Base-by-base conservation (phyloP, 345 rosid species). In the Salix dunnii region DNA sequence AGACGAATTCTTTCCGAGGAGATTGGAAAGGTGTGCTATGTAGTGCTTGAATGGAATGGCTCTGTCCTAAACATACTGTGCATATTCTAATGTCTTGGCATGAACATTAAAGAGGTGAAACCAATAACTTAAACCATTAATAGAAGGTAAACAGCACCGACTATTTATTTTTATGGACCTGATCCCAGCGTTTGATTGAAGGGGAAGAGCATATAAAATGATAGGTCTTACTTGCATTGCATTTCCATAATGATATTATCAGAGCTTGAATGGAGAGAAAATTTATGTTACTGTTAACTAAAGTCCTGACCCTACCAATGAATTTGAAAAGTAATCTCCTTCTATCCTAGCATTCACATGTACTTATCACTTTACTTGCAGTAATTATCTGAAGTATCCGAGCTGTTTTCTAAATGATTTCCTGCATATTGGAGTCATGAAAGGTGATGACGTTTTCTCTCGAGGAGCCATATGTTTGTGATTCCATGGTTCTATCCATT, bases 1-100 rank as follows among this genome's bases (percentile, higher is more conserved):
- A 91, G 88, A 69, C 90, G 82, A 79, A 75, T 78, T 51, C 85
- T 96, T 53, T 82, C 84, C 4, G 89, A 88, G 82, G 99, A 91
- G 85, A 87, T 87, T 76, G 90, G 83, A 82, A 82, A 94, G 97
- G 99, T 92, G 84, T 14, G 16, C 31, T 68, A 9, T 51, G 25
- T 42, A 66, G 71, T 36, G 36, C 48, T 38, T n/a, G 14, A 40
- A 36, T 61, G 38, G 67, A 16, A 46, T 27, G 17, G 18, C 25
- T 36, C 17, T 40, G 13, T 33, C 21, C 62, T 53, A 4, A 21
- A 53, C 31, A 33, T 28, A 25, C 36, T 70, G 21, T 23, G 61
- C 36, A 70, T 25, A 28, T 35, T 64, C 33, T 64, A 18, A 27
- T 33, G 9, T 67, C 3, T 9, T 36, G 25, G 23, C 49, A 67